Evolutionary conservation across 1,284 basidiomycete species (phyloP), one percentile per base, ranked within the genome.

Genomic region (Cystodermella granulosa): DNA sequence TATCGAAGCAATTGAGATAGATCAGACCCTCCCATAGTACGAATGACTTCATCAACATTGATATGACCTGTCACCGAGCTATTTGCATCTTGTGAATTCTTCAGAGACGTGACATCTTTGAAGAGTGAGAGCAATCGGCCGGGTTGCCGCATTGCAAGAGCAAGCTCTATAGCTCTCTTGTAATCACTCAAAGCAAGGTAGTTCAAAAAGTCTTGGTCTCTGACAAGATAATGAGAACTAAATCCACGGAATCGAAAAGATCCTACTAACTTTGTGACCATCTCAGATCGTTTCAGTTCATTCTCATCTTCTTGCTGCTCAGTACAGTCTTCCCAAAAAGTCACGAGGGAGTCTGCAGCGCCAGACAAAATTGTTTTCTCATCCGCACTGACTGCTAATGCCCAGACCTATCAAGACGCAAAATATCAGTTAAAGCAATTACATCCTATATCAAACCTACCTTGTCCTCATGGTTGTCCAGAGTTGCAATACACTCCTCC

Each of bases 391-490:
- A 94, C 70, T 8, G 88, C 83, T 6, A 98, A 75, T 1, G 91
- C 91, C 96, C 94, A 98, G 11, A 98, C 84, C 91, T 92, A 61
- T 18, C 21, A 35, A 47, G 39, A 34, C 4, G 16, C 18, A n/a
- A 41, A 24, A 5, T 11, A 31, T 6, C 8, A 20, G 15, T 28
- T 39, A 20, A 14, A 22, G 15, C 7, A 34, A 18, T 22, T 24
- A 22, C 46, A 23, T 36, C 42, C 16, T 34, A 28, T 36, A 35
- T 39, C 37, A 45, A 5, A 61, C 79, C 26, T 52, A 87, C 91
- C 77, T 94, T 96, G 58, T 94, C 93, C 62, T 97, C 91, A 59
- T 98, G 94, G 55, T 93, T 94, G 66, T 98, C 96, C 62, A 98
- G 71, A 6, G 95, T 98, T 14, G 83, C 73, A 4, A 81, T 74